Conservation (phyloP, 345 rosid genomes). For the Eucalyptus polyanthemos region DNA sequence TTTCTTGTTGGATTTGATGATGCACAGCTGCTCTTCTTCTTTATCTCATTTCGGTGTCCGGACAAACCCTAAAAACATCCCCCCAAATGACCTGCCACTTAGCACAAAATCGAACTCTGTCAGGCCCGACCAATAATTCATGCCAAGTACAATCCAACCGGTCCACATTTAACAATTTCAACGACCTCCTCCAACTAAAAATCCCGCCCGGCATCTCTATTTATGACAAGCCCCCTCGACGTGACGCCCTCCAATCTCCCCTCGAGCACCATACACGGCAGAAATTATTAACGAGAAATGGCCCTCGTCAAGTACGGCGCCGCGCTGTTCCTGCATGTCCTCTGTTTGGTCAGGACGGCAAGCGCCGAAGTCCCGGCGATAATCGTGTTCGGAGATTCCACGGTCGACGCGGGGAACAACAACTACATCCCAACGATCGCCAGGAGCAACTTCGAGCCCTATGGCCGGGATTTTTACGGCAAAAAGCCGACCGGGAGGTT, state of each 20-base stretch:
- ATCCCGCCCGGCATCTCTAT: background rate
- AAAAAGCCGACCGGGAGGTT: slow-evolving; percentile 45
- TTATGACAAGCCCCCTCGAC: background rate
- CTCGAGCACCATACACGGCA: background rate
- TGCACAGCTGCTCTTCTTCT: background rate
- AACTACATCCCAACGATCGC: slow-evolving; percentile 38
- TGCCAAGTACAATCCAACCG: background rate
- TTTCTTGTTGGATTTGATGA: background rate
- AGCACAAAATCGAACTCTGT: background rate
- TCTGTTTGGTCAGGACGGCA: background rate
- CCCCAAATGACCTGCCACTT: background rate
- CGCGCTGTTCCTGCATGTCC: background rate
- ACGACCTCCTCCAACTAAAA: background rate
- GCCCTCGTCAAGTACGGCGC: background rate
- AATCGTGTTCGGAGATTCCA: slow-evolving; percentile 59
- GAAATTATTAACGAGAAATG: background rate
- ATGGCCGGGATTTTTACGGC: slow-evolving; percentile 44
- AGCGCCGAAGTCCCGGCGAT: slow-evolving; percentile 35
- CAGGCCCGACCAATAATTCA: background rate
- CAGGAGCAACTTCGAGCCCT: slow-evolving; percentile 49
- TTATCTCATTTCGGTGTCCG: background rate
- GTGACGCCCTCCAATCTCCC: too few species aligned
- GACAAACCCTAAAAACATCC: background rate
- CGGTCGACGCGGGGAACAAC: slow-evolving; percentile 58
- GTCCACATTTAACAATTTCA: background rate